A percentile compares a stretch with the other conserved stretches of the same genome.
Conservation (phyloP, 1,284 basidiomycete genomes). For the Caloboletus inedulis region DNA sequence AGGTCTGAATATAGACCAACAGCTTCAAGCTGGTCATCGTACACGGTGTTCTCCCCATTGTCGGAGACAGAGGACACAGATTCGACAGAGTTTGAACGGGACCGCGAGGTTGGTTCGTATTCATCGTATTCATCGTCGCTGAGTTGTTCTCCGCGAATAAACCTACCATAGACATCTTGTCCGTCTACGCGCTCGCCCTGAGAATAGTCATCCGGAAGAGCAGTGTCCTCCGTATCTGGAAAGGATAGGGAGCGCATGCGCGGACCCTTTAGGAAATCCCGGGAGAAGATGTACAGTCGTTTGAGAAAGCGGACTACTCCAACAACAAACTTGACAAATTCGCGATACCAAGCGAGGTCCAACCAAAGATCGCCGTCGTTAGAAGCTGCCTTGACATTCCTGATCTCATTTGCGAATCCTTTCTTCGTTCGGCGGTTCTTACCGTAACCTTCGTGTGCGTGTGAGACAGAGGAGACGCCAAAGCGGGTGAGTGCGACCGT, state of each 20-base stretch:
- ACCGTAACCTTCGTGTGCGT: slow-evolving; percentile 24
- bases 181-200: slow-evolving; percentile 18
- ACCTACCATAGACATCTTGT: slow-evolving; percentile 49
- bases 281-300: slow-evolving; percentile 33
- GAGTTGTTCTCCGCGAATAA: slow-evolving; percentile 60
- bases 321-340: slow-evolving; percentile 38
- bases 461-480: slow-evolving; percentile 40
- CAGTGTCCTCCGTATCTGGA: neutral
- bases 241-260: slow-evolving; percentile 2
- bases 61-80: slow-evolving; percentile 30
- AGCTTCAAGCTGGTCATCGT: slow-evolving; percentile 35
- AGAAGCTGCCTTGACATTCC: slow-evolving; percentile 39
- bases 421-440: slow-evolving; percentile 17
- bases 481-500: slow-evolving; percentile 44
- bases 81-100: slow-evolving; percentile 25
- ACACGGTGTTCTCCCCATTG: slow-evolving; percentile 24
- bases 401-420: slow-evolving; percentile 52
- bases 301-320: slow-evolving; percentile 39
- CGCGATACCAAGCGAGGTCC: slow-evolving; percentile 47
- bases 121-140: slow-evolving; percentile 60
- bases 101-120: slow-evolving; percentile 29
- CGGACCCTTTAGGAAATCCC: slow-evolving; percentile 23
- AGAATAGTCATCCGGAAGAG: neutral
- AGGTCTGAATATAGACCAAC: slow-evolving; percentile 45
- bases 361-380: slow-evolving; percentile 40